Evolutionary conservation across 345 rosid genomes (phyloP).

Genomic region (Pistacia integerrima): DNA sequence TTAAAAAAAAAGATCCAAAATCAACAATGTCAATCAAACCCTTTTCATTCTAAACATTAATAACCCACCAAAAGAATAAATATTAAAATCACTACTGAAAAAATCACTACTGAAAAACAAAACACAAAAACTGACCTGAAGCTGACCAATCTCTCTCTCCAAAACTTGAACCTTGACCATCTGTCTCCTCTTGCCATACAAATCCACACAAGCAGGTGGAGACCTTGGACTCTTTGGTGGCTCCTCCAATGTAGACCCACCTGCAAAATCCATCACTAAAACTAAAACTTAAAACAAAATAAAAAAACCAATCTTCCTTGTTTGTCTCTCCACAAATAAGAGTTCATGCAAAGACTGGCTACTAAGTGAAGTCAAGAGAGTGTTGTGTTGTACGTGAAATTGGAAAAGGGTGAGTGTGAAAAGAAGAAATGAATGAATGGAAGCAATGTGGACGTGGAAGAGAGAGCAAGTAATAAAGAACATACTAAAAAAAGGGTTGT

Average conservation of each 20-base stretch:
- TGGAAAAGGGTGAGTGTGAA: not conserved
- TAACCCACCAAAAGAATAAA: not conserved
- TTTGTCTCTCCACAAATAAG: not conserved
- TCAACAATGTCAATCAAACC: not conserved
- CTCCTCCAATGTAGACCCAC: constrained; percentile 20
- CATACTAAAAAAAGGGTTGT: constrained; percentile 1
- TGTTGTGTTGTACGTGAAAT: not conserved
- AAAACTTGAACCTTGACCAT: constrained; percentile 45
- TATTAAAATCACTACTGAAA: not conserved
- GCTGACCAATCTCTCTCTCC: constrained; percentile 49
- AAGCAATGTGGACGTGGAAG: too few relatives aligned
- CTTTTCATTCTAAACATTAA: not conserved
- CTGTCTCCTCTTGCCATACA: constrained; percentile 49
- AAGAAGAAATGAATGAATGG: not conserved
- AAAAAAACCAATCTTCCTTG: not conserved
- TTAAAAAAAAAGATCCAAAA: too few relatives aligned
- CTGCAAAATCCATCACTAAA: constrained; percentile 20
- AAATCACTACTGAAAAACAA: not conserved
- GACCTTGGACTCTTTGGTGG: constrained; percentile 37
- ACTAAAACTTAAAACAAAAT: not conserved
- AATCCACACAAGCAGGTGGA: constrained; percentile 41
- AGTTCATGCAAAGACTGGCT: not conserved
- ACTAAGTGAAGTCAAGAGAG: not conserved
- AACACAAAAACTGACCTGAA: constrained; percentile 33
- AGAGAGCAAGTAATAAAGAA: not conserved